phyloP scores from a whole-genome alignment of 345 rosid species.

The Arabidopsis suecica region DNA sequence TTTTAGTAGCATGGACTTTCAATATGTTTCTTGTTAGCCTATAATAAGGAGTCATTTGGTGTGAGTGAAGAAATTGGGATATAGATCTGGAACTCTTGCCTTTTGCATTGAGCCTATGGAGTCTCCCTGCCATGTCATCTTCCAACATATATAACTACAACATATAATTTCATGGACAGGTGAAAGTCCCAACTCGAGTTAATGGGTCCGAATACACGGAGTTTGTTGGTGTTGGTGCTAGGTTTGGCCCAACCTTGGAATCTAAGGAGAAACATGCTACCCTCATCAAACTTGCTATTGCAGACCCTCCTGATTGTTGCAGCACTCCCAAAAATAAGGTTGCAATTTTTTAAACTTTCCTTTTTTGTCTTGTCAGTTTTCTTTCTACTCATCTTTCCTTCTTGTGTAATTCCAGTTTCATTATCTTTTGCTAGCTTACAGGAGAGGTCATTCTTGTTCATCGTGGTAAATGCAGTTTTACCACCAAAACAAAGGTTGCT shows the following conservation, averaged over 20 bases:
- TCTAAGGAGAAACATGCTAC: conserved; percentile 84
- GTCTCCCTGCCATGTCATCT: conserved; percentile 1
- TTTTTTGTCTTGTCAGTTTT: not conserved
- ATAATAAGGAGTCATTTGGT: not conserved
- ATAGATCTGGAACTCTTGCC: conserved; percentile 21
- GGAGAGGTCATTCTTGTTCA: conserved; percentile 72
- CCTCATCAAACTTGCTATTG: conserved; percentile 57
- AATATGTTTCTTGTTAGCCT: conserved; percentile 4
- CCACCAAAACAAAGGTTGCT: conserved; percentile 72
- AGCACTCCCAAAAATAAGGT: conserved; percentile 68
- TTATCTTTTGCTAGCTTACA: conserved; percentile 55
- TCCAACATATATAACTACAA: not conserved
- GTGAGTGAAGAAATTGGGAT: conserved; percentile 6
- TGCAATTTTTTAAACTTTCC: not conserved
- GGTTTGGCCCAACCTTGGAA: conserved; percentile 85
- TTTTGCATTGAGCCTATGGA: not conserved
- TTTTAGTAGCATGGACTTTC: not conserved
- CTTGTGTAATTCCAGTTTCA: conserved; percentile 21
- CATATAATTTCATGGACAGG: conserved; percentile 50
- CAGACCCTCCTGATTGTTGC: conserved; percentile 90
- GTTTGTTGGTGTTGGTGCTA: conserved; percentile 94
- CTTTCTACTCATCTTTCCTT: not conserved
- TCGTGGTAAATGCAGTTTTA: conserved; percentile 90
- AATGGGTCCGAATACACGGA: conserved; percentile 60
- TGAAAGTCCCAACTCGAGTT: conserved; percentile 85